Conservation (phyloP, 2,329 filamentous ascomycete genomes). For the Trichoderma arundinaceum region DNA sequence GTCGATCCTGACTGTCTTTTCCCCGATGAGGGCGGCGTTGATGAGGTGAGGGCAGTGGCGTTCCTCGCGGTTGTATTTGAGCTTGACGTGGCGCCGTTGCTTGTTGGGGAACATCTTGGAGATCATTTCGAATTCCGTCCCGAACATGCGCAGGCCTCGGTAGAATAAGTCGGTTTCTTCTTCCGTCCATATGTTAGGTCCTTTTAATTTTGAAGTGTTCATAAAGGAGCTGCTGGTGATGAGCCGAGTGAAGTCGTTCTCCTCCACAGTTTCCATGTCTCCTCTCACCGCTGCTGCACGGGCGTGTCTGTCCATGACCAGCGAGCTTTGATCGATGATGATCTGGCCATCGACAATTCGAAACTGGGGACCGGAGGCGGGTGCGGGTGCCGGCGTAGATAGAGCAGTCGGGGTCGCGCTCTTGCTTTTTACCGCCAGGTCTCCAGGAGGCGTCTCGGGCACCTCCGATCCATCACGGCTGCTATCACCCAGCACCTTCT, state of each 20-base stretch:
- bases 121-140: conserved; percentile 84
- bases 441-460: conserved; percentile 30
- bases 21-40: conserved; percentile 65
- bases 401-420: conserved; percentile 31
- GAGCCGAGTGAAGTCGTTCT: conserved; percentile 77
- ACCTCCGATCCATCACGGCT: conserved; percentile 35
- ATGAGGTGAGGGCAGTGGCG: conserved; percentile 67
- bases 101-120: conserved; percentile 74
- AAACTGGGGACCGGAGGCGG: conserved; percentile 58
- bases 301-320: conserved; percentile 72
- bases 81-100: conserved; percentile 75
- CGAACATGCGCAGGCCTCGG: conserved; percentile 74
- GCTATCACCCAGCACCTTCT: conserved; percentile 38
- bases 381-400: conserved; percentile 35
- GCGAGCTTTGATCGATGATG: conserved; percentile 70
- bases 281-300: conserved; percentile 58
- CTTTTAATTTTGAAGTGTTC: conserved; percentile 64
- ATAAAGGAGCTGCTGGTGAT: conserved; percentile 73
- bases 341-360: conserved; percentile 75
- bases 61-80: conserved; percentile 84
- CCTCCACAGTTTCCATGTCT: conserved; percentile 69
- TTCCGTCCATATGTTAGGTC: conserved; percentile 72
- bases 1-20: conserved; percentile 63
- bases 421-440: conserved; percentile 28
- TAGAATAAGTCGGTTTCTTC: conserved; percentile 78